Evolutionary conservation across 306 rosid species (phyloP).

Genomic region (Macrotyloma uniflorum): DNA sequence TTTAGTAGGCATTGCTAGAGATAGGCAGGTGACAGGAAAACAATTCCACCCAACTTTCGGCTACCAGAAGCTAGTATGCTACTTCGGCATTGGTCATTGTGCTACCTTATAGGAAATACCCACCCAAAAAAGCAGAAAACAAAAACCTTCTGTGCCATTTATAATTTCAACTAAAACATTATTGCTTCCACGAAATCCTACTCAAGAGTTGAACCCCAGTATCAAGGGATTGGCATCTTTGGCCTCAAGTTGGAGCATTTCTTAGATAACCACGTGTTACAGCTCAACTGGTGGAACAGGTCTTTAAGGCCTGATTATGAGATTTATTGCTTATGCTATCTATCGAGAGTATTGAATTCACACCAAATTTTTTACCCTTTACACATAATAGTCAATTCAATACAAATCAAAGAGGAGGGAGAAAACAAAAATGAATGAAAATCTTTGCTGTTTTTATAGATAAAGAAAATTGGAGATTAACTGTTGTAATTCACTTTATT

Average conservation of each 20-base stretch:
- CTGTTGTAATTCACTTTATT: background rate
- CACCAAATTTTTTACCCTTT: background rate
- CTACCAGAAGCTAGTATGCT: background rate
- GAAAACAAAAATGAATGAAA: background rate
- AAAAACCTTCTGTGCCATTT: background rate
- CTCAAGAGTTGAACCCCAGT: background rate
- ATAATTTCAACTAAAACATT: background rate
- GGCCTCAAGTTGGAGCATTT: slow-evolving; percentile 7
- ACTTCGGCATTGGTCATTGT: background rate
- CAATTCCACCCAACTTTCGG: background rate
- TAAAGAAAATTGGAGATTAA: background rate
- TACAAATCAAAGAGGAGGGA: background rate
- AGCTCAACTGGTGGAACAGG: background rate
- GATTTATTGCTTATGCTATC: background rate
- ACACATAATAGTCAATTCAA: slow-evolving; percentile 12
- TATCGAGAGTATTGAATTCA: slow-evolving; percentile 5
- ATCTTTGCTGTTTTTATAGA: background rate
- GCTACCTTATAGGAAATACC: background rate
- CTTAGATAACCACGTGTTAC: background rate
- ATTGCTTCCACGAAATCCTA: background rate
- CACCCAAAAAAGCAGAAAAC: background rate
- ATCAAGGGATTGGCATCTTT: background rate
- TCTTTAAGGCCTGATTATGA: background rate
- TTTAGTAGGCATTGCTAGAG: background rate
- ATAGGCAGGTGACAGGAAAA: background rate